Percentiles rank a stretch among this genome's conserved stretches.
These are phyloP conservation scores for Plenodomus lindquistii DNA, from an alignment of 2,329 filamentous ascomycete species.

Conservation along the genomic window DNA sequence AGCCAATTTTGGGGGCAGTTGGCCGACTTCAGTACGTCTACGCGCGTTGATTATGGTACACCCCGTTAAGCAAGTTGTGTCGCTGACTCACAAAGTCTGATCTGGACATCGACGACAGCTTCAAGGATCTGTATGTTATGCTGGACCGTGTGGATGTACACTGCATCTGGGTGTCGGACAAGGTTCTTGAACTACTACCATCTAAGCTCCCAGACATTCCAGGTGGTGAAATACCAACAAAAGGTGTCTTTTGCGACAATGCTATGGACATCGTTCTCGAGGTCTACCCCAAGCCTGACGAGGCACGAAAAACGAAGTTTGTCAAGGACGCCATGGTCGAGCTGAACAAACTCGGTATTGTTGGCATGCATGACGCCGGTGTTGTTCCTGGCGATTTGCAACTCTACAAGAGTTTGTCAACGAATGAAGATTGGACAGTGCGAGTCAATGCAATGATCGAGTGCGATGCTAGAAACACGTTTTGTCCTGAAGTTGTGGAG, in stretches of 20 bases:
- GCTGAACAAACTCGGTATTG: slow-evolving; percentile 67
- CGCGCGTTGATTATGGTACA: neutral
- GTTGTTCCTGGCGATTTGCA: slow-evolving; percentile 59
- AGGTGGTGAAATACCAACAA: slow-evolving; percentile 68
- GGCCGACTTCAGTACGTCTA: slow-evolving; percentile 65
- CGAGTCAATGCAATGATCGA: slow-evolving; percentile 72
- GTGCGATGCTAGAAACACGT: slow-evolving; percentile 66
- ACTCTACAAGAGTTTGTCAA: slow-evolving; percentile 59
- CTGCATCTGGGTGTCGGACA: slow-evolving; percentile 69
- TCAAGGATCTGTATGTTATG: slow-evolving; percentile 66
- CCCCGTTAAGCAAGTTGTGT: neutral
- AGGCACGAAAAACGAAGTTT: slow-evolving; percentile 58
- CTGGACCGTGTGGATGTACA: slow-evolving; percentile 72
- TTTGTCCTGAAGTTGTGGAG: slow-evolving; percentile 59
- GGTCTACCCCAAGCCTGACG: slow-evolving; percentile 61
- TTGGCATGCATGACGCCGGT: slow-evolving; percentile 72
- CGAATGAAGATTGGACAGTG: slow-evolving; percentile 60
- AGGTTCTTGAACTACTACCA: slow-evolving; percentile 65
- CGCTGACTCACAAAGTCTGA: slow-evolving; percentile 52
- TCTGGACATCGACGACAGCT: slow-evolving; percentile 56
- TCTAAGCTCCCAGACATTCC: slow-evolving; percentile 54
- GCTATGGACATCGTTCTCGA: slow-evolving; percentile 66
- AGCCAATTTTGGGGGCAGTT: slow-evolving; percentile 61
- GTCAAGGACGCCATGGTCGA: slow-evolving; percentile 64
- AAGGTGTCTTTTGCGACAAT: slow-evolving; percentile 74